Evolutionary conservation across 805 yeast genomes (phyloP).

Genomic region (Saccharomycopsis sp.): DNA sequence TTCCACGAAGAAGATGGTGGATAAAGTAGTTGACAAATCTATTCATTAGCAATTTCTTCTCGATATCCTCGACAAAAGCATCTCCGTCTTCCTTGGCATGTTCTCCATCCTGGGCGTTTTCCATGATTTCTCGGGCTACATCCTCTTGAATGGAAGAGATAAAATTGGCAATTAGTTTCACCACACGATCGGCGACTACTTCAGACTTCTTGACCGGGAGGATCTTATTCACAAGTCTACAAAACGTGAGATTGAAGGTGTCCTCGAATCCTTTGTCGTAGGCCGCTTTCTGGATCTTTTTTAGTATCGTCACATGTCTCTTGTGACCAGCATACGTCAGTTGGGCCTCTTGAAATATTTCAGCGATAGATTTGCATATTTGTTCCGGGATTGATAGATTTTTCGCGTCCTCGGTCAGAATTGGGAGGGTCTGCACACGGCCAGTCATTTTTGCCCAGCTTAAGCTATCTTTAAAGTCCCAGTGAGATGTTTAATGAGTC

Average conservation of each 20-base stretch:
- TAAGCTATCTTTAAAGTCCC: no score
- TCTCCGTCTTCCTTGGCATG: slow-evolving; percentile 29
- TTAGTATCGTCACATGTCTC: slow-evolving; percentile 59
- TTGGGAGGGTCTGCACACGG: not conserved
- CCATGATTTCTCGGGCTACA: slow-evolving; percentile 10
- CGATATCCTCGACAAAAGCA: slow-evolving; percentile 22
- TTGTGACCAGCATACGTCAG: slow-evolving; percentile 66
- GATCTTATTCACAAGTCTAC: slow-evolving; percentile 55
- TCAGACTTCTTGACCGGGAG: slow-evolving; percentile 66
- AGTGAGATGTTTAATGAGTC: no score
- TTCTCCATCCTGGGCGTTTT: slow-evolving; percentile 24
- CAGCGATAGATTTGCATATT: slow-evolving; percentile 46
- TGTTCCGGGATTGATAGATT: slow-evolving; percentile 30
- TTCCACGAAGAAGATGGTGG: slow-evolving; percentile 66
- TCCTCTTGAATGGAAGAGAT: slow-evolving; percentile 36
- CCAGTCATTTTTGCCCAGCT: no score
- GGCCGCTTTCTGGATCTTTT: slow-evolving; percentile 51
- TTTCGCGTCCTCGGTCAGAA: not conserved
- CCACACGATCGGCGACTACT: slow-evolving; percentile 65
- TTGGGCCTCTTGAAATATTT: slow-evolving; percentile 78
- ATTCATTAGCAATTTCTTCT: slow-evolving; percentile 36
- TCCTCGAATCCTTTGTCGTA: slow-evolving; percentile 45
- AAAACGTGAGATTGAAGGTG: slow-evolving; percentile 53
- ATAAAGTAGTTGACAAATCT: slow-evolving; percentile 56
- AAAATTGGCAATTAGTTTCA: slow-evolving; percentile 57